Conservation (phyloP, 805 yeast species). For the Candida pseudoglaebosa region DNA sequence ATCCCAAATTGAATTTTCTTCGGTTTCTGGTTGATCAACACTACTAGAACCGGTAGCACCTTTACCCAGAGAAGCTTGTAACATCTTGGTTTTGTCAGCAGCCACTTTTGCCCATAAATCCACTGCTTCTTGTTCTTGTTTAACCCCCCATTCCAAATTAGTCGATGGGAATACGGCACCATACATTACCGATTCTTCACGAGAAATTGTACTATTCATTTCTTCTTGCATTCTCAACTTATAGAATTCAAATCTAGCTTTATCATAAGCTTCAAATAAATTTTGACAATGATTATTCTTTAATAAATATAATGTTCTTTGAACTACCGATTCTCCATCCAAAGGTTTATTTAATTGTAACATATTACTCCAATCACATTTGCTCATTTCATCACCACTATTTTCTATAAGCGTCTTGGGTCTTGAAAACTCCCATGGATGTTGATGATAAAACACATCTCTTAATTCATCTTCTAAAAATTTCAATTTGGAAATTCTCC, state of each 20-base stretch:
- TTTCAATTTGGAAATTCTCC: conserved; percentile 49
- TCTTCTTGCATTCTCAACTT: conserved; percentile 81
- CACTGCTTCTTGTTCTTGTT: conserved; percentile 65
- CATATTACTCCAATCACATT: conserved; percentile 75
- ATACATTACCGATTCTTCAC: conserved; percentile 81
- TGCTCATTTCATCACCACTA: conserved; percentile 51
- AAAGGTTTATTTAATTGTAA: conserved; percentile 69
- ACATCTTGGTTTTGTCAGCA: conserved; percentile 53
- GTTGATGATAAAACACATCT: conserved; percentile 79
- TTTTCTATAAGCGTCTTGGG: conserved; percentile 83
- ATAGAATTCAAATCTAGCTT: conserved; percentile 85
- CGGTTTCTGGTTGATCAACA: conserved; percentile 14
- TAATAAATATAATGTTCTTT: conserved; percentile 40
- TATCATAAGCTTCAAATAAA: conserved; percentile 70
- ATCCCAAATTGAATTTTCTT: conserved; percentile 15
- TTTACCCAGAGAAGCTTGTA: conserved; percentile 41
- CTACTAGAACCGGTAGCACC: conserved; percentile 18
- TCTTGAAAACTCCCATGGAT: conserved; percentile 96
- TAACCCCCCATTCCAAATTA: conserved; percentile 62
- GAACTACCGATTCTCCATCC: conserved; percentile 72
- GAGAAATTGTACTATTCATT: conserved; percentile 62
- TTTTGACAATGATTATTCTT: conserved; percentile 23
- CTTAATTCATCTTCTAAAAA: conserved; percentile 80
- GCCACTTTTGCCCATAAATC: conserved; percentile 76
- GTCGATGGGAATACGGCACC: conserved; percentile 72